A percentile compares a stretch with the other conserved stretches of the same genome.
These are phyloP conservation scores for Thalassiosira delicatula DNA, from an alignment of 352 stramenopile species.

Conservation along the genomic window DNA sequence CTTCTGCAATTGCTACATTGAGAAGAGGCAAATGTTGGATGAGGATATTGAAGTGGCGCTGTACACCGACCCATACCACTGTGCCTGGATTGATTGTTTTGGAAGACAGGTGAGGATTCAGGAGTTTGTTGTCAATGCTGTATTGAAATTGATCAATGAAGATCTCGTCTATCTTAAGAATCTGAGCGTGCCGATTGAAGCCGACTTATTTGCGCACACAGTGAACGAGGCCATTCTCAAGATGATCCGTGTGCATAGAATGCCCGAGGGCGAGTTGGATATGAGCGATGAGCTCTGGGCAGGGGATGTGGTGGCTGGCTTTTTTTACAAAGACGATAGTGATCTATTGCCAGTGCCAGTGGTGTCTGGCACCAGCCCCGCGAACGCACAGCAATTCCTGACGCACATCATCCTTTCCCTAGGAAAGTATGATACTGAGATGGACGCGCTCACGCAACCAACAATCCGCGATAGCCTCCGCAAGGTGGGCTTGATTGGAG, in stretches of 20 bases:
- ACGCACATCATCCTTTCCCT: constrained; percentile 31
- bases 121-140: not conserved
- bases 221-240: not conserved
- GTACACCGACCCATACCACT: not conserved
- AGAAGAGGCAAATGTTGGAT: not conserved
- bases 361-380: constrained; percentile 1
- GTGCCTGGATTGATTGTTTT: constrained; percentile 16
- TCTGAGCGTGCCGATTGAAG: not conserved
- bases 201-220: not conserved
- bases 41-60: not conserved
- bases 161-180: not conserved
- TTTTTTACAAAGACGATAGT: not conserved
- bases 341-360: constrained; percentile 8
- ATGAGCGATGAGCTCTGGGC: not conserved
- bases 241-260: not conserved
- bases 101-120: not conserved
- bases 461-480: not conserved
- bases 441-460: constrained; percentile 3
- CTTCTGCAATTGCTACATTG: constrained; percentile 23
- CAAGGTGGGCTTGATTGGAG: constrained; percentile 13
- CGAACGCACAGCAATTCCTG: constrained; percentile 16
- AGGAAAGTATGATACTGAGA: constrained; percentile 36
- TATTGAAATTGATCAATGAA: constrained; percentile 5
- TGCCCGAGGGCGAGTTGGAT: not conserved
- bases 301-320: not conserved